Base-by-base conservation (phyloP, 805 yeast species). In the Metschnikowia peoriensis region DNA sequence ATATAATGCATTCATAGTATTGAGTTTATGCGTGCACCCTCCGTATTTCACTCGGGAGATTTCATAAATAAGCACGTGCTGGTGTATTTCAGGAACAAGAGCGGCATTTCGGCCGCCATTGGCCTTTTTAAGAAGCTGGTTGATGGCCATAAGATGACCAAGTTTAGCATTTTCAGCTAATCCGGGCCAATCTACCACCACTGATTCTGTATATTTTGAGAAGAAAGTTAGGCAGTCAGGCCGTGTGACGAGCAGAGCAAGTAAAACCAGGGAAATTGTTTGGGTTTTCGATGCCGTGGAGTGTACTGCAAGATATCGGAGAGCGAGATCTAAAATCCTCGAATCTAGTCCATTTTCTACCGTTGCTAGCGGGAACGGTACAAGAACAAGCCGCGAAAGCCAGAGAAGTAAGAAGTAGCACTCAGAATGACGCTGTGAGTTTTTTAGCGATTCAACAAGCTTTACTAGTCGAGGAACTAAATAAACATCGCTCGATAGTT, bases 351-450 rank as follows among this genome's bases (percentile, higher is more conserved):
- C 51, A 0, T 62, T 52, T 2, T 64, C 55, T 14, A 85, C 66
- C 0, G 68, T 56, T 1, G 66, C 67, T 28, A 92, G 69, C 1
- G 81, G 77, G 62, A 92, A 91, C 0, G 98, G 97, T 0, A 85
- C 81, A n/a, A 88, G 69, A 0, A 84, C 78, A 22, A 91, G 69
- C 9, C 85, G 81, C 0, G 86, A 78, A 9, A 89, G 73, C 96
- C 97, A 92, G 3, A 87, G 70, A 8, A 90, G 66, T 41, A 83
- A 62, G 10, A 85, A 44, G 52, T 69, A 72, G 1, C 54, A 49
- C 47, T 70, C 73, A 50, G 58, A 59, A 29, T 64, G 71, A 37
- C 55, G 52, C 1, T 47, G 28, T 2, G 15, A 46, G n/a, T 49
- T 62, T 28, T 29, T 38, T 10, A 55, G 54, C 9, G 52, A 44